Evolutionary conservation across 768 basidiomycete species (phyloP), one percentile per base, ranked within the genome.

Genomic region (Jaapia argillacea): DNA sequence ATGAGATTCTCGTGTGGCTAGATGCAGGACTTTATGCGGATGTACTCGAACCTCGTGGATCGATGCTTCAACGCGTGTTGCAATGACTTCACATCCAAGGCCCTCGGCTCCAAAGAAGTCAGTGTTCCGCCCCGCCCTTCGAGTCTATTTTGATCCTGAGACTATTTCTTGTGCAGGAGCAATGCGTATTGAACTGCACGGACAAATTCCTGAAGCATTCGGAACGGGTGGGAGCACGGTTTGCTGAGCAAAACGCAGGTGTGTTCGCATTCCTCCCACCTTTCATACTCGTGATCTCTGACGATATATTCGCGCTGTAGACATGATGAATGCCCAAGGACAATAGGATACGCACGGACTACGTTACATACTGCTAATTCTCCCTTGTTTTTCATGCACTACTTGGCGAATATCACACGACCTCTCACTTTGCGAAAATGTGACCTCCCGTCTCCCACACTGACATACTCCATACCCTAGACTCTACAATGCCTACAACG

Each of bases 201-300:
- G 94, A 97, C 71, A 99, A 98, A 65, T 97, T 96, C 70, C 67
- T 98, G 57, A 96, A 96, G 60, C 90, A 96, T 59, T 91, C 91
- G 7, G 92, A 97, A 59, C 74, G 92, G 41, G 85, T 94, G 13
- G 90, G 90, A 4, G 82, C 89, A 23, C 75, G 92, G 37, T 96
- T 94, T 58, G 89, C 90, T 36, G 92, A 94, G 59, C 66, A 85
- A 48, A 94, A 91, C 55, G 89, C 89, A 43, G 92, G 92, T 91
- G 51, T 46, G 85, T 33, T 33, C 28, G 10, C 28, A 33, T 33
- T 33, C 28, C 28, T 33, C 16, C 28, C 10, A 33, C n/a, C n/a
- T n/a, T n/a, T n/a, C n/a, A n/a, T n/a, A n/a, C n/a, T n/a, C n/a
- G n/a, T n/a, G n/a, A n/a, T n/a, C n/a, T n/a, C n/a, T n/a, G n/a